Evolutionary conservation across 1,284 basidiomycete genomes (phyloP), one percentile per base, ranked within the genome.

Genomic region (Cryptococcus deneoformans): DNA sequence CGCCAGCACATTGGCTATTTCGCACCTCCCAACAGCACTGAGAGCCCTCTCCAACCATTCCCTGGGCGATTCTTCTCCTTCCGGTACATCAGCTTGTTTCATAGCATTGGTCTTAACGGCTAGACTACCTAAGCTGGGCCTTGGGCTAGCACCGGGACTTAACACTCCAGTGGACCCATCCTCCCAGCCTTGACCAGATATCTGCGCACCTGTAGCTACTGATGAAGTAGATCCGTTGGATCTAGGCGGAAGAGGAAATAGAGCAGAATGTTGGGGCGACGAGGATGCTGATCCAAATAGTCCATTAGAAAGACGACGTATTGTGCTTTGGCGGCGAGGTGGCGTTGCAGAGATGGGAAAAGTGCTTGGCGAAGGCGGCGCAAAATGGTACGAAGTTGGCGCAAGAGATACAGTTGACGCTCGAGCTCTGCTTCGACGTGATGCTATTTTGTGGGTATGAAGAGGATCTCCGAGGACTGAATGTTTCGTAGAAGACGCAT

Each of bases 1-100:
- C 34, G 92, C 91, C 29, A 95, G 77, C 16, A 91, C 82, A 45
- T 83, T 82, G 0, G 87, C 87, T 48, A 94, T 81, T 68, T 94
- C 91, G 1, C 85, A 82, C 68, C 89, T 88, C 63, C 82, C 85
- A 11, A 92, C 84, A 37, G 82, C 82, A 14, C 81, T 77, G 40
- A 81, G 73, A 35, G 95, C 76, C 54, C 90, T 82, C 7, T 77
- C 70, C 38, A 94, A 73, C 77, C 89, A 95, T 0, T 77, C 71
- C 60, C 86, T 85, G 1, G 89, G 85, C 14, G 85, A 83, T 73
- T 94, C 90, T 44, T 83, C 84, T 20, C 81, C 79, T 34, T 65
- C 60, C 39, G 50, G 53, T 45, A 43, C 50, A 8, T 11, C 34
- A 12, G 61, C 24, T 42, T 61, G 57, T 47, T 66, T 64, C 42